These are phyloP conservation scores for Achaetomiella virescens DNA, from an alignment of 495 filamentous ascomycete genomes.

Conservation along the genomic window DNA sequence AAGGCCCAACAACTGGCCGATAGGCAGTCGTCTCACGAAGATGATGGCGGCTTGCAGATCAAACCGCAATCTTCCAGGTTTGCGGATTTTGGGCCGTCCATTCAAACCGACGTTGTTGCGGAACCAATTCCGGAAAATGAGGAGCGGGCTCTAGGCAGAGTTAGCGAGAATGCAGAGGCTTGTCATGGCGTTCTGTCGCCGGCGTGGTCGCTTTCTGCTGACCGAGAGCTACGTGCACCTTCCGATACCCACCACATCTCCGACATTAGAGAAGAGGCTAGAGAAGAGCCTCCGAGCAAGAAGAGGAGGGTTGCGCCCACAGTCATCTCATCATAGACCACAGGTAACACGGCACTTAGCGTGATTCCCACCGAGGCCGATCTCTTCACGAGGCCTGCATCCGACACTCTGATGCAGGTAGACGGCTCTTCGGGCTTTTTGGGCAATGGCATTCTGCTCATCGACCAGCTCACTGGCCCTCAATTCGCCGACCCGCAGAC, in stretches of 20 bases:
- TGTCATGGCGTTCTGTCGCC: conserved; percentile 7
- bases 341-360: conserved; percentile 1
- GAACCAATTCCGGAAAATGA: not conserved
- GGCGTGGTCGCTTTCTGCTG: conserved; percentile 1
- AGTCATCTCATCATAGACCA: conserved; percentile 31
- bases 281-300: conserved; percentile 25
- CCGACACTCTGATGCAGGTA: not conserved
- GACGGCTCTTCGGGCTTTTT: conserved; percentile 11
- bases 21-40: not conserved
- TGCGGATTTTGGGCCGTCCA: conserved; percentile 4
- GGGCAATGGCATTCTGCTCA: not conserved
- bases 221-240: not conserved
- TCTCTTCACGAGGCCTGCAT: conserved; percentile 10
- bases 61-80: not conserved
- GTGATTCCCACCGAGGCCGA: conserved; percentile 39
- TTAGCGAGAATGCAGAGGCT: not conserved
- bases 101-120: not conserved
- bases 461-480: conserved; percentile 1
- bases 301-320: conserved; percentile 38
- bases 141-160: not conserved
- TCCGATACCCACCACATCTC: not conserved
- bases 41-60: not conserved
- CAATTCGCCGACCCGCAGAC: not conserved
- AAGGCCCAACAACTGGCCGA: conserved; percentile 17
- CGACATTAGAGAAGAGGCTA: not conserved